Evolutionary conservation across 768 basidiomycete genomes (phyloP).

Genomic region (Podaxis pistillaris): DNA sequence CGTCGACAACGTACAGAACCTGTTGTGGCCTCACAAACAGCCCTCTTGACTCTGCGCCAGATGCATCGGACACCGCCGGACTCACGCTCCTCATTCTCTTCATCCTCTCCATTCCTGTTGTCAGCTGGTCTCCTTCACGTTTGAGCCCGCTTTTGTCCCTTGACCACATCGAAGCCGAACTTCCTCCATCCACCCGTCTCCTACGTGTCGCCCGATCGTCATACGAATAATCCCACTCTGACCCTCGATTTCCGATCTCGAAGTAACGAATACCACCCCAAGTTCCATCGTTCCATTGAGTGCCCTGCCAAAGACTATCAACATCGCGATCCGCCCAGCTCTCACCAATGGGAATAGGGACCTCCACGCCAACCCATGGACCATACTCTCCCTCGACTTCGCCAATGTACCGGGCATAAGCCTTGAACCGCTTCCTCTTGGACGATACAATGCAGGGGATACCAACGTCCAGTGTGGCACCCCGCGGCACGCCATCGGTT

Average conservation of each 20-base stretch:
- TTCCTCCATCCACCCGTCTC: constrained; percentile 39
- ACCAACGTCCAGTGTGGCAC: constrained; percentile 79
- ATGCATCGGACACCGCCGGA: constrained; percentile 58
- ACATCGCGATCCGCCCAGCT: constrained; percentile 43
- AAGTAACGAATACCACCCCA: constrained; percentile 85
- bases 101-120: constrained; percentile 56
- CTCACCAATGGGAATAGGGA: constrained; percentile 57
- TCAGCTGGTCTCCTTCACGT: constrained; percentile 42
- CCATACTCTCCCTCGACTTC: constrained; percentile 80
- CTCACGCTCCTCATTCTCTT: constrained; percentile 72
- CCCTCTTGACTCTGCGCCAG: constrained; percentile 59
- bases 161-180: constrained; percentile 19
- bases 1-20: constrained; percentile 84
- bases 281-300: constrained; percentile 85
- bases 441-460: constrained; percentile 90
- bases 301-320: constrained; percentile 29
- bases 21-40: constrained; percentile 85
- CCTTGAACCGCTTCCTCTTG: constrained; percentile 80
- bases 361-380: constrained; percentile 91
- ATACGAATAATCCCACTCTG: constrained; percentile 57
- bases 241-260: constrained; percentile 55
- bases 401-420: constrained; percentile 85
- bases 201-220: constrained; percentile 49
- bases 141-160: constrained; percentile 33
- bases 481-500: constrained; percentile 37